Base-by-base conservation (phyloP, 495 filamentous ascomycete genomes). In the Extremus antarcticus region DNA sequence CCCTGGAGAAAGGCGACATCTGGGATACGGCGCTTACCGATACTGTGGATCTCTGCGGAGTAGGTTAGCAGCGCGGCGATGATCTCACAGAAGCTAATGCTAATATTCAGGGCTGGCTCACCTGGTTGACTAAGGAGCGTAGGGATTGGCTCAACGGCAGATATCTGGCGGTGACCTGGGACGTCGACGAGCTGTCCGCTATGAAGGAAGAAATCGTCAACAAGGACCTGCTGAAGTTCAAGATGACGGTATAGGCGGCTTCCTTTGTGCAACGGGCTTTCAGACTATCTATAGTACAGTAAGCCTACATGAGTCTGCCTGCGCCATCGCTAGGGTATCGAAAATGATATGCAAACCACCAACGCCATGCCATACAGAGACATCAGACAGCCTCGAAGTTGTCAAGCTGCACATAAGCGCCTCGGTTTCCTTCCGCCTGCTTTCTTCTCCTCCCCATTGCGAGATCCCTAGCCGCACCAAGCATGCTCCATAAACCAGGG, bases 391-490 rank as follows among this genome's bases (percentile, higher is more conserved):
- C 49, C 51, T 64, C 61, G 20, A 49, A 53, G 43, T 22, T 61
- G 20, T 54, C 50, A 45, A 65, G 46, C 41, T 51, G 49, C 43
- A 62, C 60, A 58, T 65, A 65, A 9, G 56, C 60, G 15, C 61
- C 61, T 54, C 61, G 50, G 16, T 57, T 41, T 13, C 45, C 38
- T 47, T 62, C 43, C 64, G 65, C 50, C 64, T 66, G 50, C 62
- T 68, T 40, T 64, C 70, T 60, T 40, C 48, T 55, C 49, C 57
- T 46, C 21, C 56, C 56, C 19, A 35, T 48, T 15, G 53, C 58
- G 15, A 70, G 3, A 54, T 77, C 74, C 43, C 70, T 67, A 15
- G 68, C 66, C 32, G 68, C 60, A 8, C 64, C 67, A 32, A 56
- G 17, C 13, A 43, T 24, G 50, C 25, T 50, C 65, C 23, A 52